phyloP scores from a whole-genome alignment of 2,329 filamentous ascomycete species.

The Thermoascus crustaceus region DNA sequence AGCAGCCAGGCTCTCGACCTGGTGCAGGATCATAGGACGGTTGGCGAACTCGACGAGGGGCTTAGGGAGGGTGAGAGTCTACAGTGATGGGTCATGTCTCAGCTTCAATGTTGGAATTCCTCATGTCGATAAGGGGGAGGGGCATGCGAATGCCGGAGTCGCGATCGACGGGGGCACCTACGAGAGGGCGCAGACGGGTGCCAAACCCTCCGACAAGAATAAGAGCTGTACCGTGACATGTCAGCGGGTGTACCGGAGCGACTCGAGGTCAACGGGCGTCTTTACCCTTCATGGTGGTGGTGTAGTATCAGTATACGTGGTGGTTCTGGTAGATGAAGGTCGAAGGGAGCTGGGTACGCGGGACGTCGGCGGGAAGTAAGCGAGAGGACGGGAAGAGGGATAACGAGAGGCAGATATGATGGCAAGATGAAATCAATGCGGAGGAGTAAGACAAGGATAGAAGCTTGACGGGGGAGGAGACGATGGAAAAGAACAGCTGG shows the following conservation, averaged over 20 bases:
- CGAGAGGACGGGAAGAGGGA: neutral
- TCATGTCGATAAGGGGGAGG: neutral
- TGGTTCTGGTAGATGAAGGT: neutral
- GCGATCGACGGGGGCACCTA: conserved; percentile 43
- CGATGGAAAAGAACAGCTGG: conserved; percentile 4
- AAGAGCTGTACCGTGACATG: conserved; percentile 54
- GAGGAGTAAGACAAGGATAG: conserved; percentile 1
- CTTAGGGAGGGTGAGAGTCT: conserved; percentile 96
- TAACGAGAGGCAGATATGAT: conserved; percentile 4
- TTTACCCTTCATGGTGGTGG: conserved; percentile 38
- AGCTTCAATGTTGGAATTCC: neutral
- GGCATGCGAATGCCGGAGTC: conserved; percentile 2
- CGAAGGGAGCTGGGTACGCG: neutral
- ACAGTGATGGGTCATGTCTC: conserved; percentile 12
- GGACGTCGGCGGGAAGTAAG: conserved; percentile 4
- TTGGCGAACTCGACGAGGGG: conserved; percentile 97
- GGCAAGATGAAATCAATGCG: neutral
- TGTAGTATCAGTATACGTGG: neutral
- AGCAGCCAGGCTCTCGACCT: conserved; percentile 87
- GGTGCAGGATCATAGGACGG: conserved; percentile 98
- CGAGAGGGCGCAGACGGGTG: conserved; percentile 91
- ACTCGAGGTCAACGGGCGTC: conserved; percentile 8
- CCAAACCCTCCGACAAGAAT: conserved; percentile 99
- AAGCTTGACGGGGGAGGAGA: neutral
- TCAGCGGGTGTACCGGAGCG: conserved; percentile 7